phyloP scores from a whole-genome alignment of 352 stramenopile genomes.

The Globisporangium iwayamae region DNA sequence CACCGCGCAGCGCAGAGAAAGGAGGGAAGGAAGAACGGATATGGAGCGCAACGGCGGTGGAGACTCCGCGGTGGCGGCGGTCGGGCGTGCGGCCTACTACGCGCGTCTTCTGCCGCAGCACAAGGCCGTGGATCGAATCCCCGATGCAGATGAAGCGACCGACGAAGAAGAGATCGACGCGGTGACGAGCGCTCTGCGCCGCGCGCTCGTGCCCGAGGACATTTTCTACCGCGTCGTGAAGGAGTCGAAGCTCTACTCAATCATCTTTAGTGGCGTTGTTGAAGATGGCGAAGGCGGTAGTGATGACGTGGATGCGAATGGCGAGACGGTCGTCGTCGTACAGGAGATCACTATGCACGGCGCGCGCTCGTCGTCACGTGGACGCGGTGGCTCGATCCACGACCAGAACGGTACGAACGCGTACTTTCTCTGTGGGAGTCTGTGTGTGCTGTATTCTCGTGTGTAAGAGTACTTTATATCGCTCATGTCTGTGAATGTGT shows the following conservation, averaged over 20 bases:
- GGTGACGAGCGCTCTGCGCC: slow-evolving; percentile 22
- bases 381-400: slow-evolving; percentile 14
- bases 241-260: slow-evolving; percentile 60
- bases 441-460: slow-evolving; percentile 4
- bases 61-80: neutral
- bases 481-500: neutral
- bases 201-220: slow-evolving; percentile 40
- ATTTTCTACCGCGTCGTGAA: slow-evolving; percentile 70
- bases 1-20: neutral
- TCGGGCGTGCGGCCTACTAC: slow-evolving; percentile 26
- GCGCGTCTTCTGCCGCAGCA: slow-evolving; percentile 36
- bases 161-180: slow-evolving; percentile 1
- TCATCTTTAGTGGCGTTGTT: slow-evolving; percentile 40
- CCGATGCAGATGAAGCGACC: neutral
- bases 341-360: slow-evolving; percentile 52
- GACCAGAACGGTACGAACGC: slow-evolving; percentile 38
- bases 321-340: slow-evolving; percentile 51
- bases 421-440: neutral
- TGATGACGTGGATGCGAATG: slow-evolving; percentile 17
- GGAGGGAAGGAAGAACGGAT: neutral
- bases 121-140: neutral
- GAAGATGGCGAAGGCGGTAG: slow-evolving; percentile 1
- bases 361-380: slow-evolving; percentile 20
- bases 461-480: neutral
- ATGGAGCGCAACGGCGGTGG: neutral